A percentile compares a stretch with the other conserved stretches of the same genome.
phyloP scores from a whole-genome alignment of 768 basidiomycete species.

The Tricholoma hemisulphureum region DNA sequence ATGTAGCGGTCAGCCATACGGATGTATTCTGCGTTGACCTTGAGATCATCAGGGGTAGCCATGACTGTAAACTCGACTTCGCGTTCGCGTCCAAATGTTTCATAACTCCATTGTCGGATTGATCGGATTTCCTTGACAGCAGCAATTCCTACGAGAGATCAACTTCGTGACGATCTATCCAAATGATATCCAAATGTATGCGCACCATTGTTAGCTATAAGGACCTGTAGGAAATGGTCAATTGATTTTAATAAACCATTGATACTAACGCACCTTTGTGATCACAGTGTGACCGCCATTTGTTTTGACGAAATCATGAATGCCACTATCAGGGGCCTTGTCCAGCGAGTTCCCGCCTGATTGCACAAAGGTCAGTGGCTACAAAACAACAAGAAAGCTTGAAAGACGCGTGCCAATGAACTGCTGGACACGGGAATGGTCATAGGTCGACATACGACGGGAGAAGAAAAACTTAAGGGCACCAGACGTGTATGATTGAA shows the following conservation, averaged over 20 bases:
- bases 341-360: constrained; percentile 94
- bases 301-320: constrained; percentile 87
- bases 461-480: constrained; percentile 11
- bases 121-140: constrained; percentile 99
- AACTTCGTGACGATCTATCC: not conserved
- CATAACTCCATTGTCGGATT: constrained; percentile 99
- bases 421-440: constrained; percentile 55
- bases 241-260: constrained; percentile 5
- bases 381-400: constrained; percentile 10
- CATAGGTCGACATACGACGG: constrained; percentile 46
- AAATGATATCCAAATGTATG: not conserved
- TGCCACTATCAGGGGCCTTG: constrained; percentile 71
- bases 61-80: constrained; percentile 99
- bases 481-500: constrained; percentile 12
- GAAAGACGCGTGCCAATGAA: constrained; percentile 44
- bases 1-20: constrained; percentile 99
- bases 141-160: constrained; percentile 74
- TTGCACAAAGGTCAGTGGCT: constrained; percentile 12
- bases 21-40: constrained; percentile 99
- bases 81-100: constrained; percentile 95
- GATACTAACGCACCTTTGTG: constrained; percentile 71
- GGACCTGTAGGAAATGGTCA: constrained; percentile 56
- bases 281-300: constrained; percentile 98
- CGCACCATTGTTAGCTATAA: constrained; percentile 96
- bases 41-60: constrained; percentile 98